Evolutionary conservation across 2,329 filamentous ascomycete genomes (phyloP).

Genomic region (Acephala macrosclerotiorum): DNA sequence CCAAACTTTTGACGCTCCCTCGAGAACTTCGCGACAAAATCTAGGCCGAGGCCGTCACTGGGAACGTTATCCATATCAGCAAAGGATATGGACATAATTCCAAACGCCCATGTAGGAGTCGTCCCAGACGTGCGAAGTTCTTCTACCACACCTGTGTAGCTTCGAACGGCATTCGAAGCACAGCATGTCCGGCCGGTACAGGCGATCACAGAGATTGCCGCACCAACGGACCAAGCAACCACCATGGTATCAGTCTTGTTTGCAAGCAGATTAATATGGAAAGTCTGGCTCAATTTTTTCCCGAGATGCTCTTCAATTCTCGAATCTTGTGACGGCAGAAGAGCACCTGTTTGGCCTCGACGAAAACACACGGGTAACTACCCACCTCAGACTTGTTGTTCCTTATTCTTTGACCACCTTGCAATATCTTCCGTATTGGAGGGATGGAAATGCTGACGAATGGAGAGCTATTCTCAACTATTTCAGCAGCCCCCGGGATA

Average conservation of each 20-base stretch:
- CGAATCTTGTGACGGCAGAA: constrained; percentile 23
- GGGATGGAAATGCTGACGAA: background rate
- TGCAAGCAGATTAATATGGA: constrained; percentile 35
- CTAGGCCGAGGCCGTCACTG: background rate
- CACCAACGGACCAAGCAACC: constrained; percentile 5
- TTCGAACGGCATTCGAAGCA: background rate
- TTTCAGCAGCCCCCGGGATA: constrained; percentile 34
- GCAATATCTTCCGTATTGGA: background rate
- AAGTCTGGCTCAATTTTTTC: constrained; percentile 22
- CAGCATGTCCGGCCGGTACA: constrained; percentile 23
- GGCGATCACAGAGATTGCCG: constrained; percentile 30
- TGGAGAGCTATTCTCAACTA: constrained; percentile 35
- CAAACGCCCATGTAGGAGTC: background rate
- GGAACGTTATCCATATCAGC: background rate
- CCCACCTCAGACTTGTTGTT: constrained; percentile 29
- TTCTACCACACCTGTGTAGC: constrained; percentile 8
- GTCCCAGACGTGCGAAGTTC: constrained; percentile 1
- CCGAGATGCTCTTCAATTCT: constrained; percentile 35
- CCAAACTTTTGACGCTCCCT: constrained; percentile 3
- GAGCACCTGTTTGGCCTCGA: constrained; percentile 32
- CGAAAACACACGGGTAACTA: constrained; percentile 29
- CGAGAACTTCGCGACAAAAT: constrained; percentile 14
- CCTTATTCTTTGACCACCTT: constrained; percentile 10
- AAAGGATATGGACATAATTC: background rate
- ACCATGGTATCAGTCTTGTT: constrained; percentile 19